Percentiles rank a stretch among this genome's conserved stretches.
Evolutionary conservation across 73 alveolate genomes (phyloP).

Genomic region (Stentor roeselii): DNA sequence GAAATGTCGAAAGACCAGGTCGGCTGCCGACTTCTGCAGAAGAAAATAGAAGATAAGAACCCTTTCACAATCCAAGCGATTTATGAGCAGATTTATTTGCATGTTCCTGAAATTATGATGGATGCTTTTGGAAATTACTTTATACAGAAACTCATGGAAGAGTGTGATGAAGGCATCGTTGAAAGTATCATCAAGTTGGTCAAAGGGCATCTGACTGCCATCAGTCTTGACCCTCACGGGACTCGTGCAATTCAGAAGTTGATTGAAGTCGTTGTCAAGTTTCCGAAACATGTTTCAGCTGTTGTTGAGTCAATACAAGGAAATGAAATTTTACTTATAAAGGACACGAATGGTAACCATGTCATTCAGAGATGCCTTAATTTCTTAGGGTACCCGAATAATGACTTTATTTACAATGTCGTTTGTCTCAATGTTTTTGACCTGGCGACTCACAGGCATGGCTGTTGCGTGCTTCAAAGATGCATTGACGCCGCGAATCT

Average conservation of each 20-base stretch:
- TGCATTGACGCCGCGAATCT: neutral
- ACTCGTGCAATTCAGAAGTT: neutral
- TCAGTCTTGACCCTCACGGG: slow-evolving; percentile 8
- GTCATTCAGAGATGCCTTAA: neutral
- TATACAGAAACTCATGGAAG: neutral
- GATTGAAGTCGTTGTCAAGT: neutral
- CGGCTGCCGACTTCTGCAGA: neutral
- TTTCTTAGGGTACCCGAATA: neutral
- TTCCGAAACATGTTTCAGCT: neutral
- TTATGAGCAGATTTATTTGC: neutral
- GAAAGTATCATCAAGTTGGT: neutral
- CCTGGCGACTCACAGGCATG: slow-evolving; percentile 6
- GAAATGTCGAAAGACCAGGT: neutral
- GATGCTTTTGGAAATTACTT: slow-evolving; percentile 9
- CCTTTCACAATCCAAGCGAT: neutral
- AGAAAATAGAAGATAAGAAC: neutral
- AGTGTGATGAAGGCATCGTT: neutral
- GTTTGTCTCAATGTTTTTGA: neutral
- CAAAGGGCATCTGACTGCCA: neutral
- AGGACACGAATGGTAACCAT: neutral
- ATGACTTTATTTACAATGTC: neutral
- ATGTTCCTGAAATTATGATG: neutral
- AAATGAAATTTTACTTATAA: neutral
- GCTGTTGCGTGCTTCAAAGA: neutral
- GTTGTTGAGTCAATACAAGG: neutral